phyloP scores from a whole-genome alignment of 2,329 filamentous ascomycete species.

The Exophiala sideris region DNA sequence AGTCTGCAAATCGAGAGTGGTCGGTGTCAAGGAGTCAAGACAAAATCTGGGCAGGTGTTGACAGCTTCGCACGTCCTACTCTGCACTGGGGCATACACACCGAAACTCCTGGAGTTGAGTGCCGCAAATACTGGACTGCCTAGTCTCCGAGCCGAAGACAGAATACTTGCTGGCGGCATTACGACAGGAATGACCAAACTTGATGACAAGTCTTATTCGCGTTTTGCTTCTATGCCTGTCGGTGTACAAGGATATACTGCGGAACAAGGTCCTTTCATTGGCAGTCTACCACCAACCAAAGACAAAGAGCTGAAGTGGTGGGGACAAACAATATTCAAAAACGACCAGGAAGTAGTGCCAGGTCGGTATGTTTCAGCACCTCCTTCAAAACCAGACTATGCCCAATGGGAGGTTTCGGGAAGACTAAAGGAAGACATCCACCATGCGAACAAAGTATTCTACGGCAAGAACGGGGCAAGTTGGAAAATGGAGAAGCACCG shows the following conservation, averaged over 20 bases:
- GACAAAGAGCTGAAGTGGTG: constrained; percentile 52
- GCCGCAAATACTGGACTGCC: constrained; percentile 35
- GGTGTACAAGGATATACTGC: constrained; percentile 46
- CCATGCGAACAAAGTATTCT: constrained; percentile 57
- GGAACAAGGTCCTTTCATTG: constrained; percentile 53
- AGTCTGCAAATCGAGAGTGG: constrained; percentile 48
- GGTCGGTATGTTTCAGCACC: constrained; percentile 57
- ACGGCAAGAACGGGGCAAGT: constrained; percentile 53
- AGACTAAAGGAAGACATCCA: constrained; percentile 57
- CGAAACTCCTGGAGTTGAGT: constrained; percentile 42
- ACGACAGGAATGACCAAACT: constrained; percentile 48
- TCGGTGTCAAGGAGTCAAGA: constrained; percentile 34
- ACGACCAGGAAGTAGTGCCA: constrained; percentile 52
- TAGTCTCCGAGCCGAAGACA: constrained; percentile 50
- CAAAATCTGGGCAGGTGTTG: constrained; percentile 27
- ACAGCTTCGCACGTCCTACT: constrained; percentile 32
- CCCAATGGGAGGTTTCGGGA: constrained; percentile 59
- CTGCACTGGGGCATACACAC: constrained; percentile 35
- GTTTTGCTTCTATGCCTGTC: constrained; percentile 43
- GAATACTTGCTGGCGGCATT: constrained; percentile 48
- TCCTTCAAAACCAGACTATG: constrained; percentile 55
- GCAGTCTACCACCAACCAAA: constrained; percentile 54
- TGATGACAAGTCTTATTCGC: constrained; percentile 35
- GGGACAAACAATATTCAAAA: constrained; percentile 59
- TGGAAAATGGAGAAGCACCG: constrained; percentile 62